These are phyloP conservation scores for Apostasia ramifera DNA, from an alignment of 106 monocot genomes.

Conservation along the genomic window DNA sequence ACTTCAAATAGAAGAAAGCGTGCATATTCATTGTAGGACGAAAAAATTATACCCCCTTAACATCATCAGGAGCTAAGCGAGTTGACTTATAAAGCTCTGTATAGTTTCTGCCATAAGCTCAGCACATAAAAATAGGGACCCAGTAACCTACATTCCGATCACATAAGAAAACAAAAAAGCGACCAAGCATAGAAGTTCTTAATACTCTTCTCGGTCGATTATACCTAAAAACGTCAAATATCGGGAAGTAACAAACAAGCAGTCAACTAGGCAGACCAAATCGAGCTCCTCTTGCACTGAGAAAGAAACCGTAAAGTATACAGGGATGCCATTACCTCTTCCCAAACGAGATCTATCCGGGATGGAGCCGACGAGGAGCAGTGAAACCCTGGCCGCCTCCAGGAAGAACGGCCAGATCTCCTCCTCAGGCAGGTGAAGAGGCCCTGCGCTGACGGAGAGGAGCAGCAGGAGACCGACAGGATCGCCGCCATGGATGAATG, in stretches of 20 bases:
- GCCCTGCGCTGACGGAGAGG: background rate
- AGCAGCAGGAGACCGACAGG: background rate
- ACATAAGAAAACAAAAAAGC: too few species aligned
- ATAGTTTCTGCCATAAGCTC: too few species aligned
- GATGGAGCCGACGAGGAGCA: constrained; percentile 4
- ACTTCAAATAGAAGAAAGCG: too few species aligned
- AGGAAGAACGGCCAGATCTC: background rate
- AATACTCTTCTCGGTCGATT: too few species aligned
- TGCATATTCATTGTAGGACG: too few species aligned
- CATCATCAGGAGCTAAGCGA: too few species aligned
- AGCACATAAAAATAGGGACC: too few species aligned
- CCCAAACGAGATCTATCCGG: background rate
- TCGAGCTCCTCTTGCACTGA: background rate
- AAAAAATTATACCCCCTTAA: too few species aligned
- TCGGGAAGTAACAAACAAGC: background rate
- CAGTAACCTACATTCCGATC: too few species aligned
- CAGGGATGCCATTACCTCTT: constrained; percentile 4
- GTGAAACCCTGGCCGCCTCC: constrained; percentile 7
- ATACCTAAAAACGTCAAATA: background rate
- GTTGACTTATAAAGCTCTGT: too few species aligned
- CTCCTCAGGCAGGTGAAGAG: background rate
- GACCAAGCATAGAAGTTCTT: too few species aligned
- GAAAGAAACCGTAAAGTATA: background rate
- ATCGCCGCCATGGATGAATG: background rate
- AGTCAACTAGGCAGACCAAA: background rate